These are phyloP conservation scores for Clitoria ternatea DNA, from an alignment of 306 rosid genomes.

Conservation along the genomic window DNA sequence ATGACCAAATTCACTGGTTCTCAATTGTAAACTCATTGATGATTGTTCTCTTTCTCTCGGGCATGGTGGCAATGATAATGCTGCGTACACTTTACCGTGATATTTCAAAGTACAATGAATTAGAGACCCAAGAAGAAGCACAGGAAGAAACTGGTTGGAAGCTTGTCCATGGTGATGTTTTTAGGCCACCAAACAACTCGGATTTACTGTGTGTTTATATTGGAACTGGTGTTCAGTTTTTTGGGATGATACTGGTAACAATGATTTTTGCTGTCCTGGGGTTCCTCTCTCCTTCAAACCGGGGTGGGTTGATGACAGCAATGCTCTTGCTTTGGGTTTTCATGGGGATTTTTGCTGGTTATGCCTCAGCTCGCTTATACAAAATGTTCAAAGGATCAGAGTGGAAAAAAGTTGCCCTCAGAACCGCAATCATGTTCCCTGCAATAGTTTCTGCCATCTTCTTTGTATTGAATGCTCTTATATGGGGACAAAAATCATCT, in stretches of 20 bases:
- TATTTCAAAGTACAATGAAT: constrained; percentile 91
- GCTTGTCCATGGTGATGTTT: constrained; percentile 98
- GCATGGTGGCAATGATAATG: constrained; percentile 99
- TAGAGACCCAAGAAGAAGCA: constrained; percentile 98
- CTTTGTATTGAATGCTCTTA: constrained; percentile 72
- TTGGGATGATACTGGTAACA: constrained; percentile 85
- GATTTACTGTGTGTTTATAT: constrained; percentile 83
- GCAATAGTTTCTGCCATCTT: constrained; percentile 64
- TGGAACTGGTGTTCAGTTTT: constrained; percentile 97
- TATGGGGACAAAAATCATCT: constrained; percentile 97
- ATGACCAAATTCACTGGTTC: constrained; percentile 97
- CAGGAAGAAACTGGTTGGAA: constrained; percentile 99
- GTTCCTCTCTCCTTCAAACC: constrained; percentile 94
- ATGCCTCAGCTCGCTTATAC: constrained; percentile 73
- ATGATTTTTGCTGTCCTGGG: constrained; percentile 94
- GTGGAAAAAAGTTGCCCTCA: constrained; percentile 87
- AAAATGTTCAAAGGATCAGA: constrained; percentile 91
- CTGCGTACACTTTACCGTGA: constrained; percentile 94
- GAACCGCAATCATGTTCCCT: constrained; percentile 83
- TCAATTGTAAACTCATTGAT: constrained; percentile 91
- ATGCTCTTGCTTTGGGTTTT: constrained; percentile 95
- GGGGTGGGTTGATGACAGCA: constrained; percentile 98
- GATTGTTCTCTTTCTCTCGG: constrained; percentile 98
- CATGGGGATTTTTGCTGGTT: constrained; percentile 96
- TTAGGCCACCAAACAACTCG: constrained; percentile 84